These are phyloP conservation scores for Marasmius oreades DNA, from an alignment of 1,284 basidiomycete genomes.

Conservation along the genomic window DNA sequence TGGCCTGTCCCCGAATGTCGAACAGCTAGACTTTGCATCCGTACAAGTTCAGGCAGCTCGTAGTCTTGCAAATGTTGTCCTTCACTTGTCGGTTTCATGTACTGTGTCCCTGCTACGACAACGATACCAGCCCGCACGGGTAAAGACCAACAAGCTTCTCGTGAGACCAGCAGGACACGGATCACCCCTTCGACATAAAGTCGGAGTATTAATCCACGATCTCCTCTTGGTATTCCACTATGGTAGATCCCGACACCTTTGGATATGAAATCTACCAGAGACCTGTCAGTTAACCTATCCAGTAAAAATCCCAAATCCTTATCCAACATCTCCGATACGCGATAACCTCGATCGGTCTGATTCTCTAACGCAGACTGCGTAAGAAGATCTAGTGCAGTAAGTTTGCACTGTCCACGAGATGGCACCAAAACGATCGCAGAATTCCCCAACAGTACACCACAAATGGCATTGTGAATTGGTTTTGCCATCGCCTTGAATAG, in stretches of 20 bases:
- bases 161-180: slow-evolving; percentile 80
- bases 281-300: slow-evolving; percentile 58
- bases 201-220: slow-evolving; percentile 78
- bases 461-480: slow-evolving; percentile 76
- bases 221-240: slow-evolving; percentile 64
- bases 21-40: slow-evolving; percentile 88
- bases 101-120: slow-evolving; percentile 92
- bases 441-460: slow-evolving; percentile 37
- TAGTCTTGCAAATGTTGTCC: slow-evolving; percentile 81
- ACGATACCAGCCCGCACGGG: slow-evolving; percentile 81
- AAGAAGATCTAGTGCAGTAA: slow-evolving; percentile 81
- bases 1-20: slow-evolving; percentile 59
- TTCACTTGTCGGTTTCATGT: slow-evolving; percentile 52
- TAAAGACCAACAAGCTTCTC: slow-evolving; percentile 84
- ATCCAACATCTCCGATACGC: slow-evolving; percentile 49
- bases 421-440: slow-evolving; percentile 88
- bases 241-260: slow-evolving; percentile 91
- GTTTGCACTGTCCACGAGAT: slow-evolving; percentile 76
- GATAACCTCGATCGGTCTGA: slow-evolving; percentile 70
- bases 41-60: slow-evolving; percentile 74
- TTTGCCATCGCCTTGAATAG: slow-evolving; percentile 93
- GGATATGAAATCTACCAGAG: slow-evolving; percentile 74
- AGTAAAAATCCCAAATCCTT: slow-evolving; percentile 64
- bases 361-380: slow-evolving; percentile 83
- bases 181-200: slow-evolving; percentile 82